Conservation (phyloP, 495 filamentous ascomycete species). For the Hypoxylon fragiforme region DNA sequence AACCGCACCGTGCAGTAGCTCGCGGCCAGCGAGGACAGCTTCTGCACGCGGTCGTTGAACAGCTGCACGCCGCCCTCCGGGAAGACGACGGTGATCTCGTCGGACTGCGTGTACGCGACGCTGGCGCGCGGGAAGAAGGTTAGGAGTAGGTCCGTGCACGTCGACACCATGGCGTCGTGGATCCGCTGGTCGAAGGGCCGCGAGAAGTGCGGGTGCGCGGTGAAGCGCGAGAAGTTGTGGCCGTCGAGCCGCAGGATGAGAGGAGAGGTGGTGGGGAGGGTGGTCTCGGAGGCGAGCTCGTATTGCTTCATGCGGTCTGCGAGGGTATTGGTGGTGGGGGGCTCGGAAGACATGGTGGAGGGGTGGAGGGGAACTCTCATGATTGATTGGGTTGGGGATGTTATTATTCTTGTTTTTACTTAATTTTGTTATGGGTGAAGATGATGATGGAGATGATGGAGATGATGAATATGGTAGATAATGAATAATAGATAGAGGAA, state of each 20-base stretch:
- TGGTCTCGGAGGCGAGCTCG: conserved; percentile 5
- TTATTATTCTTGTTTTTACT: too few relatives aligned
- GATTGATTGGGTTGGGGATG: too few relatives aligned
- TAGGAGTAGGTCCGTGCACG: conserved; percentile 17
- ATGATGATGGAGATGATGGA: too few relatives aligned
- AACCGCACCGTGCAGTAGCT: conserved; percentile 21
- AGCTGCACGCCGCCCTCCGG: conserved; percentile 6
- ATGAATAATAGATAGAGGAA: too few relatives aligned
- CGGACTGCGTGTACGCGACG: conserved; percentile 20
- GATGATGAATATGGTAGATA: too few relatives aligned
- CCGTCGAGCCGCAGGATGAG: conserved; percentile 15
- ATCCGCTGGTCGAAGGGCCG: conserved; percentile 16
- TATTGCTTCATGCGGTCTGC: conserved; percentile 21
- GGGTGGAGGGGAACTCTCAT: too few relatives aligned
- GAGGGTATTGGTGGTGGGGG: too few relatives aligned
- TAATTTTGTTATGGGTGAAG: too few relatives aligned
- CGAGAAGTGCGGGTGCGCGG: conserved; percentile 1
- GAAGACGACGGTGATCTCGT: conserved; percentile 21
- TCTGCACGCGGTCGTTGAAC: conserved; percentile 10
- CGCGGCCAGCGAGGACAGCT: conserved; percentile 14
- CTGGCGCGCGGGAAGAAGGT: conserved; percentile 9
- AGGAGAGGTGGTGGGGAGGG: conserved; percentile 9
- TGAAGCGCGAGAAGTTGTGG: conserved; percentile 16
- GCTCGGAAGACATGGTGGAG: too few relatives aligned
- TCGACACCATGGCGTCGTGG: conserved; percentile 14